Percentiles rank a stretch among this genome's conserved stretches.
phyloP scores from a whole-genome alignment of 179 eudicot species.

The Monotropa hypopitys region DNA sequence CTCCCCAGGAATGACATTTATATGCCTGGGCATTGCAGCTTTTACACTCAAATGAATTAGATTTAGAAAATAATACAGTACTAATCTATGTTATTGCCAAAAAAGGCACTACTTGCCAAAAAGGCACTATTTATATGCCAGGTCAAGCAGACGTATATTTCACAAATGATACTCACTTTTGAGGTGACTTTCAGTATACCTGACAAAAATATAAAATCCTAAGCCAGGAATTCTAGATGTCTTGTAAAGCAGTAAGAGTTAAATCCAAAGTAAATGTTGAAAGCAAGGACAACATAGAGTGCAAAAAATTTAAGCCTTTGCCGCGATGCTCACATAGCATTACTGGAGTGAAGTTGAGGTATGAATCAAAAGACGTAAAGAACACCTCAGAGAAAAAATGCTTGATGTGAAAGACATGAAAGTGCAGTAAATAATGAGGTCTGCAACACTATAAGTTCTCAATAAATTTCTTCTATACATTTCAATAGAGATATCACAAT shows the following conservation, averaged over 20 bases:
- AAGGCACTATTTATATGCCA: too few species aligned
- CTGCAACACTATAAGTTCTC: background rate
- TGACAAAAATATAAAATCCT: background rate
- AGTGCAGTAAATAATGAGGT: background rate
- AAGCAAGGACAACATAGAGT: background rate
- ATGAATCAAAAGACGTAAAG: background rate
- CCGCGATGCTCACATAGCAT: background rate
- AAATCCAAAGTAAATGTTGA: background rate
- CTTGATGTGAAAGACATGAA: background rate
- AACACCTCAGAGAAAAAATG: background rate
- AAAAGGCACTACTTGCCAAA: background rate
- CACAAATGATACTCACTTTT: background rate
- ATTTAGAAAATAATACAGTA: background rate
- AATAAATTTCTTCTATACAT: background rate
- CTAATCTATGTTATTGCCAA: background rate
- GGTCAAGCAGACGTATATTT: background rate
- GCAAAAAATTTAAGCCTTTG: slow-evolving; percentile 2
- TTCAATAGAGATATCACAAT: background rate
- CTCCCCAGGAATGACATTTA: too few species aligned
- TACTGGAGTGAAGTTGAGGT: background rate
- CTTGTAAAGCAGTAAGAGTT: background rate
- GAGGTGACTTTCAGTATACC: background rate
- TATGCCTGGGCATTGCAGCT: background rate
- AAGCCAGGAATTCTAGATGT: background rate
- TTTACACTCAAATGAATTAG: background rate